Conservation (phyloP, 352 stramenopile genomes). For the Globisporangium paddicum region DNA sequence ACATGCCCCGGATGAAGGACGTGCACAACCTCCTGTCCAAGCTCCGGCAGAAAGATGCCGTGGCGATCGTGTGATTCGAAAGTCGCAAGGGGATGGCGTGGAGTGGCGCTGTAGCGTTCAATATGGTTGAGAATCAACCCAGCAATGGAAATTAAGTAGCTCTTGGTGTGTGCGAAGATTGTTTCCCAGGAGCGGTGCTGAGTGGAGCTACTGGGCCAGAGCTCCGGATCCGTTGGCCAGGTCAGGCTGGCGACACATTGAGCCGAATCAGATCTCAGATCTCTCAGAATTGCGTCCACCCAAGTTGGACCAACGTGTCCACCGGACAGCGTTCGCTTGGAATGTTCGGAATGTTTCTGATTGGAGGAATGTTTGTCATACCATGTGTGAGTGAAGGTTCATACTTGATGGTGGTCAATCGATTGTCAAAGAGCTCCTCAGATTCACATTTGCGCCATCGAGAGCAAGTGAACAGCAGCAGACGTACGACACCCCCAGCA, state of each 20-base stretch:
- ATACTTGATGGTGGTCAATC: not conserved
- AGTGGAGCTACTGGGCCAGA: too few relatives aligned
- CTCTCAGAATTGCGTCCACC: not conserved
- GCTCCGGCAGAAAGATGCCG: constrained; percentile 8
- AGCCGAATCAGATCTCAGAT: not conserved
- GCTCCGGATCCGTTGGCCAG: too few relatives aligned
- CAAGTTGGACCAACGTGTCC: not conserved
- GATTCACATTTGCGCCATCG: constrained; percentile 3
- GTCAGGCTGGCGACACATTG: too few relatives aligned
- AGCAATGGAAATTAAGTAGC: too few relatives aligned
- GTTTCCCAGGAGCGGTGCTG: too few relatives aligned
- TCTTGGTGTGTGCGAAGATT: too few relatives aligned
- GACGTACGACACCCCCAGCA: not conserved
- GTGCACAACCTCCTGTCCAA: constrained; percentile 32
- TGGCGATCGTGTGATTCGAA: not conserved
- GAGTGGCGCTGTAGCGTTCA: too few relatives aligned
- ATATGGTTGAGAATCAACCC: too few relatives aligned
- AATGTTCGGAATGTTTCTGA: constrained; percentile 1
- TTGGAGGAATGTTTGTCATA: not conserved
- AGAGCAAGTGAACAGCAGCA: constrained; percentile 3
- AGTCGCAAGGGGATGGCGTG: too few relatives aligned
- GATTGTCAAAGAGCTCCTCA: constrained; percentile 5
- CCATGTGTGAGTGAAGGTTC: constrained; percentile 7
- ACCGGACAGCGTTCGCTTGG: constrained; percentile 1
- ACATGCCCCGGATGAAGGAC: constrained; percentile 31